Percentiles rank a stretch among this genome's conserved stretches.
phyloP scores from a whole-genome alignment of 495 filamentous ascomycete species.

The Wilcoxina mikolae region DNA sequence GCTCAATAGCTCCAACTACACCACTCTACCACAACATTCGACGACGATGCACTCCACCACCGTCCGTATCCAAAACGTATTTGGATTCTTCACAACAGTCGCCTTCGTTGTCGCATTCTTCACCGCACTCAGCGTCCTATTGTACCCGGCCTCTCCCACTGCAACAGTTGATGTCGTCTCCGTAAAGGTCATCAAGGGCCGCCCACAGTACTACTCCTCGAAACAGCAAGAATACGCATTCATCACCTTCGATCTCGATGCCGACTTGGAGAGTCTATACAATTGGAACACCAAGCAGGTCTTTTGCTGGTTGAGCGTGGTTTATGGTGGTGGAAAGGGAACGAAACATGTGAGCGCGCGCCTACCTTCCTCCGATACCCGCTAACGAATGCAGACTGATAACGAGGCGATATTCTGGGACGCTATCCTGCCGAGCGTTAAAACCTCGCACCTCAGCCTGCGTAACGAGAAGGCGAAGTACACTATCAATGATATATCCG shows the following conservation, averaged over 20 bases:
- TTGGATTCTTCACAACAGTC: constrained; percentile 95
- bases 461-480: constrained; percentile 80
- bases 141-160: constrained; percentile 52
- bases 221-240: constrained; percentile 91
- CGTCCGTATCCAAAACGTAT: constrained; percentile 75
- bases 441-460: constrained; percentile 52
- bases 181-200: constrained; percentile 73
- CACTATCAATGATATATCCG: constrained; percentile 74
- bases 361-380: background rate
- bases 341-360: constrained; percentile 25
- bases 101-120: constrained; percentile 63
- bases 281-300: constrained; percentile 99
- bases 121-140: constrained; percentile 61
- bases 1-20: too few species aligned
- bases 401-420: constrained; percentile 91
- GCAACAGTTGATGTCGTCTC: constrained; percentile 51
- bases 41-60: constrained; percentile 79
- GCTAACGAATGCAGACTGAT: constrained; percentile 20
- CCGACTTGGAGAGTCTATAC: constrained; percentile 80
- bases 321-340: constrained; percentile 37
- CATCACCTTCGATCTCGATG: constrained; percentile 80
- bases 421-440: constrained; percentile 56
- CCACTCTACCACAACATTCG: constrained; percentile 9
- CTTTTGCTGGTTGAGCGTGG: constrained; percentile 85
- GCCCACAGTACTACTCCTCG: constrained; percentile 81